Conservation (phyloP, 768 basidiomycete species). For the Kwoniella pini region DNA sequence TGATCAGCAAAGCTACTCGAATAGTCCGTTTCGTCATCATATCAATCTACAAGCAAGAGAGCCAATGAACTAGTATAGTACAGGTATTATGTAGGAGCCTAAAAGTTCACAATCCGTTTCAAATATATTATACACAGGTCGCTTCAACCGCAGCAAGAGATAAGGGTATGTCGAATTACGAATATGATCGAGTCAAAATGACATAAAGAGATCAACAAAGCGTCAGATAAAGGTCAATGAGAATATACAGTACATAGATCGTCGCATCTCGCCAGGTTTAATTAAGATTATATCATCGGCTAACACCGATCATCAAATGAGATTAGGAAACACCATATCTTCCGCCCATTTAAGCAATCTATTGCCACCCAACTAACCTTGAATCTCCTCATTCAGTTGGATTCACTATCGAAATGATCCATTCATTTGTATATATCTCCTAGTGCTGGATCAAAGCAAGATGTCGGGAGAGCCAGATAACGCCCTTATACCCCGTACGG, state of each 20-base stretch:
- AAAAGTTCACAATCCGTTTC: too few species aligned
- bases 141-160: neutral
- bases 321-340: too few species aligned
- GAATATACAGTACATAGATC: too few species aligned
- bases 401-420: too few species aligned
- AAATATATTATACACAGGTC: neutral
- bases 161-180: neutral
- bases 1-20: slow-evolving; percentile 47
- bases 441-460: too few species aligned
- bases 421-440: too few species aligned
- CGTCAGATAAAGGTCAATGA: neutral
- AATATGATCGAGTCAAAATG: neutral
- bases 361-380: slow-evolving; percentile 16
- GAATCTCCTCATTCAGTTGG: neutral
- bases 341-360: too few species aligned
- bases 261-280: neutral
- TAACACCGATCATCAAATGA: neutral
- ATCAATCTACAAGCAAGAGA: neutral
- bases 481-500: slow-evolving; percentile 32
- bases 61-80: too few species aligned
- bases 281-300: neutral
- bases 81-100: too few species aligned
- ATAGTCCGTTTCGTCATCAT: slow-evolving; percentile 32
- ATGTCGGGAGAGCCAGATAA: slow-evolving; percentile 25
- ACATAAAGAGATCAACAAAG: neutral